Conservation (phyloP, 2,329 filamentous ascomycete genomes). For the Beauveria brongniartii region DNA sequence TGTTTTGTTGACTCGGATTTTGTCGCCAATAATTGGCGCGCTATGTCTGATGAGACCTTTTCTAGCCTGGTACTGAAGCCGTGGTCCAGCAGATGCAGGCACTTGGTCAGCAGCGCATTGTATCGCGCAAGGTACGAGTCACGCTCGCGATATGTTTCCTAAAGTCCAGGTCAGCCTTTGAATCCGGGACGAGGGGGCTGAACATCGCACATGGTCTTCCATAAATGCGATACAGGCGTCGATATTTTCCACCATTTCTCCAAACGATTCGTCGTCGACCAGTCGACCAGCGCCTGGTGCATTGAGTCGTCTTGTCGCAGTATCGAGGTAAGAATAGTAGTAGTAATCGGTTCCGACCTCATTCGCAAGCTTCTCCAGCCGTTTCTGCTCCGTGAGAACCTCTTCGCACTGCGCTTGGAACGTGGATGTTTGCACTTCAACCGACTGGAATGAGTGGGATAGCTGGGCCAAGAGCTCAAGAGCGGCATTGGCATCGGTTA, state of each 20-base stretch:
- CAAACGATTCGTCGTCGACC: slow-evolving; percentile 76
- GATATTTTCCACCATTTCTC: slow-evolving; percentile 78
- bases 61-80: slow-evolving; percentile 46
- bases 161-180: slow-evolving; percentile 13
- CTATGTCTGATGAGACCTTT: slow-evolving; percentile 45
- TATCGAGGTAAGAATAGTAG: slow-evolving; percentile 91
- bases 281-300: slow-evolving; percentile 81
- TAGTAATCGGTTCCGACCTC: slow-evolving; percentile 84
- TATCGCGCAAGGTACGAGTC: slow-evolving; percentile 84
- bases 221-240: slow-evolving; percentile 92
- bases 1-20: slow-evolving; percentile 52
- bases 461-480: slow-evolving; percentile 69
- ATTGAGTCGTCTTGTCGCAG: slow-evolving; percentile 81
- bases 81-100: slow-evolving; percentile 53
- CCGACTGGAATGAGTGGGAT: slow-evolving; percentile 76
- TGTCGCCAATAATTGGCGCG: slow-evolving; percentile 44
- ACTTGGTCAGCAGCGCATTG: slow-evolving; percentile 65
- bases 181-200: neutral
- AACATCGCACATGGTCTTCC: slow-evolving; percentile 62
- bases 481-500: slow-evolving; percentile 68
- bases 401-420: slow-evolving; percentile 92
- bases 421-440: slow-evolving; percentile 84
- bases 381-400: slow-evolving; percentile 71
- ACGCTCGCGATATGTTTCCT: slow-evolving; percentile 80
- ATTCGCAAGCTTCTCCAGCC: slow-evolving; percentile 70